Percentiles rank a stretch among this genome's conserved stretches.
Conservation (phyloP, 495 filamentous ascomycete species). For the Poronia punctata region DNA sequence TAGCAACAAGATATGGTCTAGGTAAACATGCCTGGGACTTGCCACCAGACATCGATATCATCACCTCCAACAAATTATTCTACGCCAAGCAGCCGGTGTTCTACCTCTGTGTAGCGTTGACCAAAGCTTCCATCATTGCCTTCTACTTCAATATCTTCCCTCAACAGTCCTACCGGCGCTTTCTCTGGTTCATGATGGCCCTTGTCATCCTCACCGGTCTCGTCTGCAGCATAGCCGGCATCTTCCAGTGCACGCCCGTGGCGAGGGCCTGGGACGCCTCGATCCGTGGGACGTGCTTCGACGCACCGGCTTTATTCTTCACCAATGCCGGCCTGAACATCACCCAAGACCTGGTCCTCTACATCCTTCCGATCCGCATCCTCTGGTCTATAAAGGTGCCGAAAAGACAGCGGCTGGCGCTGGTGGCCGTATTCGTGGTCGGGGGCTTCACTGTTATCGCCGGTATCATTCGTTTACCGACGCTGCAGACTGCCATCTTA, state of each 20-base stretch:
- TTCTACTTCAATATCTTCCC: slow-evolving; percentile 1
- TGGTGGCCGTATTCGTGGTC: slow-evolving; percentile 18
- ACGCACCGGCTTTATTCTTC: slow-evolving; percentile 10
- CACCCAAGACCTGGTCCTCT: slow-evolving; percentile 34
- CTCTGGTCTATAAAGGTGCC: slow-evolving; percentile 19
- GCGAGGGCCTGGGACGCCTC: slow-evolving; percentile 12
- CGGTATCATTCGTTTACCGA: slow-evolving; percentile 44
- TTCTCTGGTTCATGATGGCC: slow-evolving; percentile 7
- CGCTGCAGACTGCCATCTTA: not conserved
- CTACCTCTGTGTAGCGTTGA: not conserved
- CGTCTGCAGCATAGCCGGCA: slow-evolving; percentile 3
- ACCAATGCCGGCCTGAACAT: slow-evolving; percentile 32
- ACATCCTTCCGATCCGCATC: slow-evolving; percentile 20
- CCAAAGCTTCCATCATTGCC: not conserved
- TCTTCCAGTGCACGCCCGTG: slow-evolving; percentile 14
- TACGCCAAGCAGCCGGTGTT: slow-evolving; percentile 1
- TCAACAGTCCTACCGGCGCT: slow-evolving; percentile 1
- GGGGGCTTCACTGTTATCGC: slow-evolving; percentile 32
- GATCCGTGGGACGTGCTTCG: slow-evolving; percentile 10
- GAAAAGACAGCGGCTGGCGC: slow-evolving; percentile 15
- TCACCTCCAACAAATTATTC: not conserved
- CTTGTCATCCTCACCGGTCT: slow-evolving; percentile 7
- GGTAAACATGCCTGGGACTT: not conserved
- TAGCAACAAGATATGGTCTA: not conserved
- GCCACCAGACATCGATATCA: not conserved